Evolutionary conservation across 768 basidiomycete genomes (phyloP).

Genomic region (Calocybe indica): DNA sequence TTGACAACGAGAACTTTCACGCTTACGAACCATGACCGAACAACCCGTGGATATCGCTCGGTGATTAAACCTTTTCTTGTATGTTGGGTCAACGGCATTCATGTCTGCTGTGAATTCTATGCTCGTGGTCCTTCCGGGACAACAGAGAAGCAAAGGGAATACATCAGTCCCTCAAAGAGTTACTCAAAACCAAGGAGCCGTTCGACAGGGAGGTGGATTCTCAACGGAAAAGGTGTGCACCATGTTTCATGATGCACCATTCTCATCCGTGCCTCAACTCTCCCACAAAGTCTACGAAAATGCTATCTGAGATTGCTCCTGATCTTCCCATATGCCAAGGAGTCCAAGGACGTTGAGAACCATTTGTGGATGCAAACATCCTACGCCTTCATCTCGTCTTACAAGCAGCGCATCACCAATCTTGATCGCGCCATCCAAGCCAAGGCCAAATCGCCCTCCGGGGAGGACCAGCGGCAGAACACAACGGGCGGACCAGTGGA

Average conservation of each 20-base stretch:
- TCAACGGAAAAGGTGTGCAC: slow-evolving; percentile 69
- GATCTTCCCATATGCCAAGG: slow-evolving; percentile 59
- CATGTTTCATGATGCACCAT: not conserved
- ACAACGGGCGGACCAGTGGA: slow-evolving; percentile 60
- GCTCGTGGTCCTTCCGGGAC: too few relatives aligned
- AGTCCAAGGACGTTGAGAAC: slow-evolving; percentile 75
- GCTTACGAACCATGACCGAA: slow-evolving; percentile 32
- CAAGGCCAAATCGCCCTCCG: slow-evolving; percentile 29
- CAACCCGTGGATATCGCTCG: slow-evolving; percentile 37
- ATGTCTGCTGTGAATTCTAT: slow-evolving; percentile 8
- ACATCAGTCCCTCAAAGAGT: slow-evolving; percentile 69
- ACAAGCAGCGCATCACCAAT: slow-evolving; percentile 67
- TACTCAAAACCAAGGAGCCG: slow-evolving; percentile 67
- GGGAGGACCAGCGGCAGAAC: slow-evolving; percentile 28
- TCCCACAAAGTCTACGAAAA: slow-evolving; percentile 51
- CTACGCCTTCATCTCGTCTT: slow-evolving; percentile 75
- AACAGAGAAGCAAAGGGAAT: slow-evolving; percentile 79
- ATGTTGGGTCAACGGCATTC: slow-evolving; percentile 7
- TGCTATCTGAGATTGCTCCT: slow-evolving; percentile 67
- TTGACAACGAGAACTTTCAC: slow-evolving; percentile 14
- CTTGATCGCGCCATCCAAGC: slow-evolving; percentile 55
- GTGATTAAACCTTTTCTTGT: slow-evolving; percentile 21
- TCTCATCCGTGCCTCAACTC: too few relatives aligned
- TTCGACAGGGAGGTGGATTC: slow-evolving; percentile 87
- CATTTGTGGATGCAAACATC: slow-evolving; percentile 93